These are phyloP conservation scores for Escovopsis weberi DNA, from an alignment of 2,329 filamentous ascomycete genomes.

Conservation along the genomic window DNA sequence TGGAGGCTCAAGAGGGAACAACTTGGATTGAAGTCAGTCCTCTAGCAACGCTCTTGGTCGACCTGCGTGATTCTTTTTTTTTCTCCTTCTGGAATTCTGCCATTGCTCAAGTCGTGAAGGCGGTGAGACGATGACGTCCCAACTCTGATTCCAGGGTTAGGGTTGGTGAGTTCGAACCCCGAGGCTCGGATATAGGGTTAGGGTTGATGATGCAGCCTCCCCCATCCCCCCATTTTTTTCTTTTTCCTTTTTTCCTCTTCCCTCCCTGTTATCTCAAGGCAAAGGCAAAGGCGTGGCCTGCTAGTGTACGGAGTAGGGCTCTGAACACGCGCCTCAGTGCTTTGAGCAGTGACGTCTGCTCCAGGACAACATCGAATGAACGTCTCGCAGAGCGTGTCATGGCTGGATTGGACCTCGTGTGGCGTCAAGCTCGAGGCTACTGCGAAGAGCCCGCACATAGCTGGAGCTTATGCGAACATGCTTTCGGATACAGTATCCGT, in stretches of 20 bases:
- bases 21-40: not conserved
- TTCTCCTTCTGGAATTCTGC: slow-evolving; percentile 9
- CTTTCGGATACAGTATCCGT: no score
- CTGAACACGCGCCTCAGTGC: not conserved
- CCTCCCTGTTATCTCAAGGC: not conserved
- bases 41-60: no score
- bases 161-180: not conserved
- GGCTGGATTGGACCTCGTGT: no score
- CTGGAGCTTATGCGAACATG: no score
- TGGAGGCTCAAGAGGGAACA: not conserved
- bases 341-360: no score
- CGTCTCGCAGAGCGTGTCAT: no score
- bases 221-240: not conserved
- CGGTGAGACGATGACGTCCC: slow-evolving; percentile 7
- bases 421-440: not conserved
- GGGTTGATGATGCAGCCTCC: not conserved
- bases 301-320: no score
- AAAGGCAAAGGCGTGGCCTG: no score
- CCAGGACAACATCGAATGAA: no score
- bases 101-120: slow-evolving; percentile 3
- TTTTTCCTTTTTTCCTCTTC: not conserved
- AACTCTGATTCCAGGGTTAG: not conserved
- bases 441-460: no score
- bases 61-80: slow-evolving; percentile 6
- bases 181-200: no score